Evolutionary conservation across 805 yeast genomes (phyloP).

Genomic region (Pichia gijzeniarum): DNA sequence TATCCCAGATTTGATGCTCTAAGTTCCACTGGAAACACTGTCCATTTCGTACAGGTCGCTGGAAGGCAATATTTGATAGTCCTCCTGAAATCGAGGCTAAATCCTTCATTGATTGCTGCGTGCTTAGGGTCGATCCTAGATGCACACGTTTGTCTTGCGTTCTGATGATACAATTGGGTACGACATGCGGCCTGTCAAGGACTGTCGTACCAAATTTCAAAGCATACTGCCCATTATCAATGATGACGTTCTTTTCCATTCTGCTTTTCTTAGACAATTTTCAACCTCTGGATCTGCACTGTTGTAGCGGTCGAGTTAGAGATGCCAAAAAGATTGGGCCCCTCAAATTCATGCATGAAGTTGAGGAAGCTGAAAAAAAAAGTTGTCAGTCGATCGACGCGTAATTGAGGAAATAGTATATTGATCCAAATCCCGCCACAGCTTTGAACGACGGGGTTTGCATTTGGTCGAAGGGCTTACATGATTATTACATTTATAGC

Average conservation of each 20-base stretch:
- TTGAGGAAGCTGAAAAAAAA: too few relatives aligned
- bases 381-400: neutral
- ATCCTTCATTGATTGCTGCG: slow-evolving; percentile 41
- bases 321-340: too few relatives aligned
- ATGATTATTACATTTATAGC: too few relatives aligned
- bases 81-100: slow-evolving; percentile 26
- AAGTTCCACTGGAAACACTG: slow-evolving; percentile 88
- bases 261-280: too few relatives aligned
- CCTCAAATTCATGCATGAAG: too few relatives aligned
- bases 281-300: too few relatives aligned
- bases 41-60: slow-evolving; percentile 85
- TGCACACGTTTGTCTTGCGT: slow-evolving; percentile 70
- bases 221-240: slow-evolving; percentile 88
- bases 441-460: neutral
- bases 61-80: slow-evolving; percentile 56
- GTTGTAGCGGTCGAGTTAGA: too few relatives aligned
- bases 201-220: slow-evolving; percentile 57
- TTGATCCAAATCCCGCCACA: neutral
- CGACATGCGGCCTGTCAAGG: slow-evolving; percentile 39
- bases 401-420: neutral
- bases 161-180: slow-evolving; percentile 65
- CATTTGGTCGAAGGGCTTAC: neutral
- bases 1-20: slow-evolving; percentile 88
- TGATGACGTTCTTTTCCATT: slow-evolving; percentile 38
- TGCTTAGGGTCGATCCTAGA: slow-evolving; percentile 58